Evolutionary conservation across 108 stramenopile species (phyloP), one percentile per base, ranked within the genome.

Genomic region (Pseudonitzschia pungens): DNA sequence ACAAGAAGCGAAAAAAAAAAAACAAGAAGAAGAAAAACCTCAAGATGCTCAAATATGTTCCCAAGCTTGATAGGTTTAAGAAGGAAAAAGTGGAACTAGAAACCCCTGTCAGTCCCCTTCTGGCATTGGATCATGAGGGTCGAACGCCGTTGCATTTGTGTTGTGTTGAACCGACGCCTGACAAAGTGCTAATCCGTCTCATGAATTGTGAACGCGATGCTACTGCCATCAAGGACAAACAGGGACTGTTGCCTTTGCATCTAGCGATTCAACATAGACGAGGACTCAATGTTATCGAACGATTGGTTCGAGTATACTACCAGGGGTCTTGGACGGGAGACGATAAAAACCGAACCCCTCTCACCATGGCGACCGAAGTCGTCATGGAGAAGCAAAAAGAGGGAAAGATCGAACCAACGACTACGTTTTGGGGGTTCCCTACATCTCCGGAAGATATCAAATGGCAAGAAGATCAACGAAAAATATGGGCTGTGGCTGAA

Each of bases 131-230:
- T 62, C 62, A 29, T 2, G n/a, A 67, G 52, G 77, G 77, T 27
- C 62, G 77, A 68, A 65, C 77, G 11, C 77, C 77, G 4, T 43
- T 78, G 28, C 77, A 78, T 68, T 53, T 78, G 22, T 78, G 77
- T 52, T 74, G 69, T 65, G 28, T 56, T 14, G 55, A 73, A 58
- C 68, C 62, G 16, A 57, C 44, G 41, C 72, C 72, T 4, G 43
- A 36, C 56, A 63, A 70, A 29, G 50, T 72, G 7, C 41, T 79
- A 24, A 28, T 74, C 29, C 72, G 72, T 29, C 22, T 70, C 11
- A 41, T 79, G 42, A 69, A 68, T 79, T 68, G 62, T 45, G 59
- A 58, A 42, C 40, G 69, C 44, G 53, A 79, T 60, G 62, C 72
- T 18, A 62, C 78, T 42, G 65, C 73, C 4, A 68, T 74, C 29